Conservation (phyloP, 2,329 filamentous ascomycete species). For the Botrytis tulipae region DNA sequence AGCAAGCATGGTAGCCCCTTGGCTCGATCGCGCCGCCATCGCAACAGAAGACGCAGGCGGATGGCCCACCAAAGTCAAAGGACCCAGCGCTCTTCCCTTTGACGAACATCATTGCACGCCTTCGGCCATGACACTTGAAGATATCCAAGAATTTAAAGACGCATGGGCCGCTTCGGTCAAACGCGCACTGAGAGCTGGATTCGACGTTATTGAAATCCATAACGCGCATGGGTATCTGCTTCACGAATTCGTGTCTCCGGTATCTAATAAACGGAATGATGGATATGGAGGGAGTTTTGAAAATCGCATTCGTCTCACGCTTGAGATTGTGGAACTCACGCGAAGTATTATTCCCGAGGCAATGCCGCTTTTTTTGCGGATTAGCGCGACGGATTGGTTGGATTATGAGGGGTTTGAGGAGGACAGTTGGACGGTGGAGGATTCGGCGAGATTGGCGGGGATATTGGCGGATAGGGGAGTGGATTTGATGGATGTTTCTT, state of each 20-base stretch:
- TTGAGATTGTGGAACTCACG: constrained; percentile 65
- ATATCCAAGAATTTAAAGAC: constrained; percentile 65
- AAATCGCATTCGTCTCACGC: constrained; percentile 65
- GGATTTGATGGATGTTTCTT: constrained; percentile 72
- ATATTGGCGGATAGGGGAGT: constrained; percentile 65
- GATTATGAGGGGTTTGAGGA: constrained; percentile 55
- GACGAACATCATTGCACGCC: constrained; percentile 60
- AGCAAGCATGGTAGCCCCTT: constrained; percentile 59
- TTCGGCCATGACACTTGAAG: constrained; percentile 63
- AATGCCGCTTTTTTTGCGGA: constrained; percentile 71
- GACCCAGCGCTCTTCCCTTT: constrained; percentile 55
- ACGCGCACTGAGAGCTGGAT: constrained; percentile 63
- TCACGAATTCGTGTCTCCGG: constrained; percentile 66
- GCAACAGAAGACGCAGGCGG: constrained; percentile 52
- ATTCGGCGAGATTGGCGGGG: constrained; percentile 62
- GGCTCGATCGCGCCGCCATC: constrained; percentile 55
- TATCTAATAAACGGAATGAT: constrained; percentile 67
- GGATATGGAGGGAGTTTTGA: constrained; percentile 67
- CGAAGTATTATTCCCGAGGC: constrained; percentile 60
- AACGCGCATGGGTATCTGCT: constrained; percentile 77
- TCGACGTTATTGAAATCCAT: constrained; percentile 77
- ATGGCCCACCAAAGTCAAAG: constrained; percentile 57
- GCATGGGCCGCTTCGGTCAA: constrained; percentile 59
- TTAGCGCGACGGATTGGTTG: constrained; percentile 76
- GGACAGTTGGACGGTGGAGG: constrained; percentile 65